A percentile compares a stretch with the other conserved stretches of the same genome.
Evolutionary conservation across 306 rosid species (phyloP).

Genomic region (Corylus avellana): DNA sequence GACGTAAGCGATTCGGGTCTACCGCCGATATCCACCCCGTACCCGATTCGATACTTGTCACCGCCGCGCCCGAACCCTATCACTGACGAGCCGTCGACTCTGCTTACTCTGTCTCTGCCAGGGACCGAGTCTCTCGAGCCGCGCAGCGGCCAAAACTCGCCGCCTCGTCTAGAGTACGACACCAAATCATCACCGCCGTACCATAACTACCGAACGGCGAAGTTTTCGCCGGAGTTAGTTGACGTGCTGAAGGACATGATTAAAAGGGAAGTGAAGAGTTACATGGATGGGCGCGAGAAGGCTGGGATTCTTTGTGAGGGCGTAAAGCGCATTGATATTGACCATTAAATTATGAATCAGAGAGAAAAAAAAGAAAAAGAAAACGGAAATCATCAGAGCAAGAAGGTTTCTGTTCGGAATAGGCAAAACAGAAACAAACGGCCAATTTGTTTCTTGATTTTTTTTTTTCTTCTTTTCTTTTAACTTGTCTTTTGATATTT

Average conservation of each 20-base stretch:
- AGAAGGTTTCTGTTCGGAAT: background rate
- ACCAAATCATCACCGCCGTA: background rate
- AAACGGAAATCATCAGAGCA: background rate
- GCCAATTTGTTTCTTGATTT: background rate
- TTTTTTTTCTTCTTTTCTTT: background rate
- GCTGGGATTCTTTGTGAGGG: background rate
- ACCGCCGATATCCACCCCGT: conserved; percentile 10
- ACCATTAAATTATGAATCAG: background rate
- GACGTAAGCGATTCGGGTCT: conserved; percentile 43
- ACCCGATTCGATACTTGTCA: conserved; percentile 18
- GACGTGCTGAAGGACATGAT: conserved; percentile 46
- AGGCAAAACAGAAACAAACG: conserved; percentile 10
- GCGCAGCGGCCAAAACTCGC: background rate
- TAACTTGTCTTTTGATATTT: background rate
- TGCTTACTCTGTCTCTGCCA: conserved; percentile 37
- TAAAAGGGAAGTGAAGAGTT: conserved; percentile 47
- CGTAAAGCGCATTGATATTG: conserved; percentile 25
- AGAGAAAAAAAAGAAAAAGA: background rate
- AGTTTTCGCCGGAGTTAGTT: conserved; percentile 39
- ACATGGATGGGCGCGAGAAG: conserved; percentile 31
- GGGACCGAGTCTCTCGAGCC: conserved; percentile 28
- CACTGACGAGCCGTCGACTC: conserved; percentile 40
- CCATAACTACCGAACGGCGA: conserved; percentile 12
- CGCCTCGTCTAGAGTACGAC: background rate
- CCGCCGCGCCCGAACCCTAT: background rate